Evolutionary conservation across 805 yeast genomes (phyloP), one percentile per base, ranked within the genome.

Genomic region (Nakazawaea holstii): DNA sequence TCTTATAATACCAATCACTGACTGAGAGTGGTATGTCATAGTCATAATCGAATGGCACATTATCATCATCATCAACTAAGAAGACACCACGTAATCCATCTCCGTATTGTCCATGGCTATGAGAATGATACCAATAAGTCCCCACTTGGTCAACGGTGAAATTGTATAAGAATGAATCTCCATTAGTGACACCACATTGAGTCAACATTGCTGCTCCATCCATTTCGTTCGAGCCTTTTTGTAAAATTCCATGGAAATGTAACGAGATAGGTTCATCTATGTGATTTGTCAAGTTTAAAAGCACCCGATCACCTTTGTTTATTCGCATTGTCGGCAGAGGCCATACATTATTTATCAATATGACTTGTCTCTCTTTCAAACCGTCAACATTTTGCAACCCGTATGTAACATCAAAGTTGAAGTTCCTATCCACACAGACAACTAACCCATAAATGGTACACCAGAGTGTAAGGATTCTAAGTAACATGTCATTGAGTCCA

Each of bases 1-100:
- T 62, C 6, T 59, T 51, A 56, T 74, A 73, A 61, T 75, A 76
- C 75, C 78, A 73, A 49, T 76, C 81, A 43, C 71, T 63, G 8
- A 76, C 52, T 4, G 70, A 50, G 37, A 76, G 59, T 1, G 66
- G 61, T 8, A 68, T 58, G 50, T 74, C 79, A 46, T 74, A 75
- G 52, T 76, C 80, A 57, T 66, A 76, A 13, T 58, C 57, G 38
- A 62, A 62, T 8, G 67, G 62, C 45, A 54, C 53, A n/a, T n/a
- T n/a, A 2, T 44, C 35, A 8, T 56, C 56, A n/a, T 68, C 72
- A 43, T 70, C 74, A 11, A 72, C 64, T 2, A 72, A 62, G 43
- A 72, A 66, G 49, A 69, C 36, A 0, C 74, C 75, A 40, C 77
- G 59, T 29, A 72, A 63, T 3, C 77, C 77, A 53, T 72, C 77